These are phyloP conservation scores for Fusarium sp. DNA, from an alignment of 2,329 filamentous ascomycete genomes.

Conservation along the genomic window DNA sequence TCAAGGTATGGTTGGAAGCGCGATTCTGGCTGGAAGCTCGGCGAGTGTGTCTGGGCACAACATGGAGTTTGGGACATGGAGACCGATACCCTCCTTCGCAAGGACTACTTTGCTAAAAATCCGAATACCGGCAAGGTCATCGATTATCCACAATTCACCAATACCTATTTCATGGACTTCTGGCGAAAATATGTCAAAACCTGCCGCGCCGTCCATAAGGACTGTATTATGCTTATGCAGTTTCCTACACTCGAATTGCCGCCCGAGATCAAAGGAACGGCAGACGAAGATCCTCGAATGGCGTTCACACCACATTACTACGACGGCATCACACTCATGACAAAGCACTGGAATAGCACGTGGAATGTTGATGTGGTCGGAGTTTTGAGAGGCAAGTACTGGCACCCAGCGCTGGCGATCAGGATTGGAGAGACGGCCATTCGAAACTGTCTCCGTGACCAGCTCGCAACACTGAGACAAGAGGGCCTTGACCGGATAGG, in stretches of 20 bases:
- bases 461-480: slow-evolving; percentile 81
- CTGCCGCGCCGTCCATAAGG: slow-evolving; percentile 78
- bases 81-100: slow-evolving; percentile 79
- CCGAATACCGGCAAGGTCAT: slow-evolving; percentile 78
- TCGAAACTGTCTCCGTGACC: slow-evolving; percentile 89
- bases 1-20: slow-evolving; percentile 89
- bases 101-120: slow-evolving; percentile 87
- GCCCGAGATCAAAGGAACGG: slow-evolving; percentile 84
- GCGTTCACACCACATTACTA: slow-evolving; percentile 97
- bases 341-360: slow-evolving; percentile 97
- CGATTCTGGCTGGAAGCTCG: slow-evolving; percentile 87
- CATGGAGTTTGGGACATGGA: slow-evolving; percentile 93
- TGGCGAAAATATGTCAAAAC: slow-evolving; percentile 80
- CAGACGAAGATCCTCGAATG: slow-evolving; percentile 88
- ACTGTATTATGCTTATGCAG: slow-evolving; percentile 89
- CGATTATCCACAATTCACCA: slow-evolving; percentile 87
- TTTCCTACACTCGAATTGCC: slow-evolving; percentile 92
- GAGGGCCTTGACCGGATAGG: slow-evolving; percentile 92
- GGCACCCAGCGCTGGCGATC: slow-evolving; percentile 89
- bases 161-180: slow-evolving; percentile 89
- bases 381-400: slow-evolving; percentile 86
- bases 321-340: slow-evolving; percentile 95
- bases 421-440: slow-evolving; percentile 94
- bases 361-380: slow-evolving; percentile 98
- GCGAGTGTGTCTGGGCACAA: slow-evolving; percentile 96